Percentiles rank a stretch among this genome's conserved stretches.
Conservation (phyloP, 305 asterid genomes). For the Euphrasia arctica region DNA sequence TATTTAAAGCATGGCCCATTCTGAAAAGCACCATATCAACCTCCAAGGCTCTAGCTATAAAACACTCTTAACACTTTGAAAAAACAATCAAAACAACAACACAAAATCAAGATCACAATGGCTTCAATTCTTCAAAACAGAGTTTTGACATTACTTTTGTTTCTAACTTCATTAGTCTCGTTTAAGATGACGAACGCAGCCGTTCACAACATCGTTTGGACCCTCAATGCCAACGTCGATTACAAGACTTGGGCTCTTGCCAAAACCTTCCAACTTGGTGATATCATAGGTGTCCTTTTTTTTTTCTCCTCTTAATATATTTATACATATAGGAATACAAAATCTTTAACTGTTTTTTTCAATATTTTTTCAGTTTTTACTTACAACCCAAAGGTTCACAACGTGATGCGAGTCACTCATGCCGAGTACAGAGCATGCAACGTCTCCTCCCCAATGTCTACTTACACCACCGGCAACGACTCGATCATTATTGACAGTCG, state of each 20-base stretch:
- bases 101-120: slow-evolving; percentile 17
- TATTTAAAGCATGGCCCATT: slow-evolving; percentile 4
- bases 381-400: slow-evolving; percentile 74
- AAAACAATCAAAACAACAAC: not conserved
- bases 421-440: slow-evolving; percentile 64
- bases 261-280: slow-evolving; percentile 65
- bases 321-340: not conserved
- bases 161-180: slow-evolving; percentile 21
- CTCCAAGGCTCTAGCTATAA: not conserved
- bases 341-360: not conserved
- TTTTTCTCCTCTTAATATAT: no score
- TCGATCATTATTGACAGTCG: slow-evolving; percentile 48
- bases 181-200: slow-evolving; percentile 32
- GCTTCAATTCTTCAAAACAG: slow-evolving; percentile 21
- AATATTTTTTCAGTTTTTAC: slow-evolving; percentile 42
- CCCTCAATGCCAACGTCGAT: slow-evolving; percentile 67
- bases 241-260: slow-evolving; percentile 61
- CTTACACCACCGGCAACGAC: slow-evolving; percentile 78
- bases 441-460: slow-evolving; percentile 63
- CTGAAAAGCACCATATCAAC: slow-evolving; percentile 24
- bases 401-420: slow-evolving; percentile 73
- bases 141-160: slow-evolving; percentile 27
- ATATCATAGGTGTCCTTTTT: slow-evolving; percentile 49
- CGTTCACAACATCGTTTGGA: slow-evolving; percentile 82
- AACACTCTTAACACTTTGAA: not conserved